phyloP scores from a whole-genome alignment of 805 yeast genomes.

The Schizosaccharomyces lindneri region DNA sequence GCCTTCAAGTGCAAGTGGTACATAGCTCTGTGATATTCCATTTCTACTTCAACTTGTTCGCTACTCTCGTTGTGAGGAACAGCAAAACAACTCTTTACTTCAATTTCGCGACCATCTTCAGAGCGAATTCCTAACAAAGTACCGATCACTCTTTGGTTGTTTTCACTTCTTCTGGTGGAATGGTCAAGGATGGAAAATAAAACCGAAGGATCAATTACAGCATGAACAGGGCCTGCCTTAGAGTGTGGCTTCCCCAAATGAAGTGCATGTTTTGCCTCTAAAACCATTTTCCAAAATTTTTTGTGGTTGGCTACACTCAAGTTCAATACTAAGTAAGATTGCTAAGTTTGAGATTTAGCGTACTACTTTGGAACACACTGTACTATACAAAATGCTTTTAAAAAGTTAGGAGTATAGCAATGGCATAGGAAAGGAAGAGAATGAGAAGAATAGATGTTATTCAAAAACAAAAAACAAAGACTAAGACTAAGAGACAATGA shows the following conservation, averaged over 20 bases:
- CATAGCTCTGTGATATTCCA: slow-evolving; percentile 46
- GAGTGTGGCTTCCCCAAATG: not conserved
- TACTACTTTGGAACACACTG: too few species aligned
- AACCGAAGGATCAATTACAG: slow-evolving; percentile 18
- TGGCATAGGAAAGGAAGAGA: too few species aligned
- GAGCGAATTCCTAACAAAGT: slow-evolving; percentile 60
- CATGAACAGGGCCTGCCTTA: slow-evolving; percentile 7
- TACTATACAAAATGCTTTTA: too few species aligned
- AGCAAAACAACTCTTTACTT: slow-evolving; percentile 48
- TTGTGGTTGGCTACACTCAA: not conserved
- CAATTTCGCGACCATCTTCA: slow-evolving; percentile 58
- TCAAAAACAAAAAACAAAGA: too few species aligned
- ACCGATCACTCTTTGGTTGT: slow-evolving; percentile 43
- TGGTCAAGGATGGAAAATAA: slow-evolving; percentile 55
- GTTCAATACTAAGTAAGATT: not conserved
- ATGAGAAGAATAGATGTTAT: too few species aligned
- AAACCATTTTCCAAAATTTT: not conserved
- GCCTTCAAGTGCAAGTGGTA: slow-evolving; percentile 50
- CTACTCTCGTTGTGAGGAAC: slow-evolving; percentile 59
- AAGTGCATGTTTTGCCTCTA: not conserved
- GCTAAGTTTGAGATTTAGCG: too few species aligned
- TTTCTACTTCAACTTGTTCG: slow-evolving; percentile 54
- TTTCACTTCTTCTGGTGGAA: slow-evolving; percentile 30
- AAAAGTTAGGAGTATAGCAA: too few species aligned
- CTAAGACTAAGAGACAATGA: too few species aligned